Percentiles rank a stretch among this genome's conserved stretches.
Evolutionary conservation across 306 rosid genomes (phyloP).

Genomic region (Astragalus glycyphyllos): DNA sequence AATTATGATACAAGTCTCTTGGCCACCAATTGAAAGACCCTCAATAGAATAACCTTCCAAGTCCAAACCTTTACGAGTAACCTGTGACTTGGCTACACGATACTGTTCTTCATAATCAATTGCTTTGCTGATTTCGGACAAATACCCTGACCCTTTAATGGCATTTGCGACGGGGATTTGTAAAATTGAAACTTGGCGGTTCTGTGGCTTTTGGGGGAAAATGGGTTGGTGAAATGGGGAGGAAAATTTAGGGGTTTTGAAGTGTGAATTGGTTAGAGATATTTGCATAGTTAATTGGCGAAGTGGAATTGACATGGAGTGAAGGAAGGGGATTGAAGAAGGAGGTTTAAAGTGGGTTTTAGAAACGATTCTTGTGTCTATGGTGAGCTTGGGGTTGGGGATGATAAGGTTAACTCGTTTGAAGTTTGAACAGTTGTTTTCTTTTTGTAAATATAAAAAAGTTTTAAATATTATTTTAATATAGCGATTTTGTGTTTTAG

Average conservation of each 20-base stretch:
- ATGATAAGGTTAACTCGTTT: too few species aligned
- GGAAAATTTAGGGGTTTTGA: constrained; percentile 58
- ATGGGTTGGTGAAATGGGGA: constrained; percentile 64
- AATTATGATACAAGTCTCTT: constrained; percentile 85
- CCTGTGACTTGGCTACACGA: constrained; percentile 81
- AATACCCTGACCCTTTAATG: constrained; percentile 61
- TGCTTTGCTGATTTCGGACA: constrained; percentile 74
- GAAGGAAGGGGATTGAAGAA: background rate
- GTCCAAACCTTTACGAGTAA: constrained; percentile 70
- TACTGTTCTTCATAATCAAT: constrained; percentile 84
- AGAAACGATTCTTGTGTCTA: constrained; percentile 30
- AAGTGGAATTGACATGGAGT: background rate
- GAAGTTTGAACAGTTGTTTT: too few species aligned
- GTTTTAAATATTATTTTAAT: too few species aligned
- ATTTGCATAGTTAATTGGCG: constrained; percentile 55
- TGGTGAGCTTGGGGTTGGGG: background rate
- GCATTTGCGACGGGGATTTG: constrained; percentile 52
- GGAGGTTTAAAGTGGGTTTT: constrained; percentile 54
- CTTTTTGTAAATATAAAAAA: too few species aligned
- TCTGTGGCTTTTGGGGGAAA: constrained; percentile 44
- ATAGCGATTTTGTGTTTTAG: too few species aligned
- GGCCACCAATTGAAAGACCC: constrained; percentile 90
- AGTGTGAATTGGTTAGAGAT: constrained; percentile 54
- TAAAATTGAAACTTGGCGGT: constrained; percentile 44
- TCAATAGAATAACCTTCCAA: constrained; percentile 83